Conservation (phyloP, 352 stramenopile species). For the Phytophthora sp. region DNA sequence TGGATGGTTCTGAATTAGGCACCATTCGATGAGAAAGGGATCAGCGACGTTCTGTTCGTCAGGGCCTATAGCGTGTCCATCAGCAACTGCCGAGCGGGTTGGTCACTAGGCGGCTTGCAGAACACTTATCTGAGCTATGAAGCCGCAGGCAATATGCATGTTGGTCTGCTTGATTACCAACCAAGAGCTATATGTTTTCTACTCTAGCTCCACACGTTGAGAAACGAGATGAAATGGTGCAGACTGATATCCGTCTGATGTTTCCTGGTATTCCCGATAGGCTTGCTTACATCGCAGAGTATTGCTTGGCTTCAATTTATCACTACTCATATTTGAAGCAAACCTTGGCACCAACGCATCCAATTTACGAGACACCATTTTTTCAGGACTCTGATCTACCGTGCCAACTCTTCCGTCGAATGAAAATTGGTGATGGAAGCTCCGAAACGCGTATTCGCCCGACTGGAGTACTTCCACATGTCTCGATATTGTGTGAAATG, state of each 20-base stretch:
- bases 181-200: constrained; percentile 5
- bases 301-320: neutral
- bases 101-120: constrained; percentile 9
- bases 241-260: neutral
- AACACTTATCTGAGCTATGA: constrained; percentile 16
- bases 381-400: neutral
- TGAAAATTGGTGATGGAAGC: neutral
- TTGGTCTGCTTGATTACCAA: constrained; percentile 4
- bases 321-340: neutral
- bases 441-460: neutral
- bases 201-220: constrained; percentile 4
- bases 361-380: neutral
- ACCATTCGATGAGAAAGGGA: constrained; percentile 29
- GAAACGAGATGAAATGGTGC: neutral
- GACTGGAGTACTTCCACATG: constrained; percentile 1
- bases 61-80: constrained; percentile 15
- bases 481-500: constrained; percentile 6
- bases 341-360: neutral
- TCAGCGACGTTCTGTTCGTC: constrained; percentile 17
- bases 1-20: constrained; percentile 6
- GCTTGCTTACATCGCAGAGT: neutral
- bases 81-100: constrained; percentile 7
- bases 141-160: constrained; percentile 14
- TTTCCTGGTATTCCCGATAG: neutral
- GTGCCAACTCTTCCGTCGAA: neutral